A percentile compares a stretch with the other conserved stretches of the same genome.
These are phyloP conservation scores for Colletotrichum lini DNA, from an alignment of 2,329 filamentous ascomycete genomes.

Conservation along the genomic window DNA sequence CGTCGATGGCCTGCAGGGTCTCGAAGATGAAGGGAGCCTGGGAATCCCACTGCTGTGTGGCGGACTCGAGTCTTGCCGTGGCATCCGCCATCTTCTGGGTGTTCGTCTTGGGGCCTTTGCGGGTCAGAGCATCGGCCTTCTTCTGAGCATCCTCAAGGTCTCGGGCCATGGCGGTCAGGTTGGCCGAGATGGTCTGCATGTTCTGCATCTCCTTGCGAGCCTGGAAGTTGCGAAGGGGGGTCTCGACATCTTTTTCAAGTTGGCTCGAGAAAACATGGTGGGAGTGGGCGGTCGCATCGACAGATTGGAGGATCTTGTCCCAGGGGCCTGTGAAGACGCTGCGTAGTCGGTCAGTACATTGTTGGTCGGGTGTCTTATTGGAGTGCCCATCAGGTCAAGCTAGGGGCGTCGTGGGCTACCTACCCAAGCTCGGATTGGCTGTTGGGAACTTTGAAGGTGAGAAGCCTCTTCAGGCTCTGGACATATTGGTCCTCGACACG, in stretches of 20 bases:
- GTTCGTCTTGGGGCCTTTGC: conserved; percentile 83
- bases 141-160: conserved; percentile 89
- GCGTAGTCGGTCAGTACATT: conserved; percentile 39
- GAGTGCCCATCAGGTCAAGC: background rate
- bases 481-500: conserved; percentile 93
- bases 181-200: conserved; percentile 85
- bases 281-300: conserved; percentile 85
- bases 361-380: background rate
- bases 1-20: conserved; percentile 90
- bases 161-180: conserved; percentile 84
- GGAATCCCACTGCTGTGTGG: conserved; percentile 90
- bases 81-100: conserved; percentile 84
- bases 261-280: conserved; percentile 85
- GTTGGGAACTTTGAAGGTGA: conserved; percentile 81
- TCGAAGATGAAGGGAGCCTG: conserved; percentile 97
- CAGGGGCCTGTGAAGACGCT: conserved; percentile 94
- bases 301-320: conserved; percentile 86
- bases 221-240: conserved; percentile 83
- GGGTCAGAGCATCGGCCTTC: conserved; percentile 86
- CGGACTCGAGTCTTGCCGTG: conserved; percentile 79
- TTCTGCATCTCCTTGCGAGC: conserved; percentile 83
- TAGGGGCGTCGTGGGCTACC: conserved; percentile 49
- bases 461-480: conserved; percentile 83
- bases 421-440: conserved; percentile 89
- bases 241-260: conserved; percentile 91